Percentiles rank a stretch among this genome's conserved stretches.
These are phyloP conservation scores for Aspergillus homomorphus DNA, from an alignment of 495 filamentous ascomycete species.

Conservation along the genomic window DNA sequence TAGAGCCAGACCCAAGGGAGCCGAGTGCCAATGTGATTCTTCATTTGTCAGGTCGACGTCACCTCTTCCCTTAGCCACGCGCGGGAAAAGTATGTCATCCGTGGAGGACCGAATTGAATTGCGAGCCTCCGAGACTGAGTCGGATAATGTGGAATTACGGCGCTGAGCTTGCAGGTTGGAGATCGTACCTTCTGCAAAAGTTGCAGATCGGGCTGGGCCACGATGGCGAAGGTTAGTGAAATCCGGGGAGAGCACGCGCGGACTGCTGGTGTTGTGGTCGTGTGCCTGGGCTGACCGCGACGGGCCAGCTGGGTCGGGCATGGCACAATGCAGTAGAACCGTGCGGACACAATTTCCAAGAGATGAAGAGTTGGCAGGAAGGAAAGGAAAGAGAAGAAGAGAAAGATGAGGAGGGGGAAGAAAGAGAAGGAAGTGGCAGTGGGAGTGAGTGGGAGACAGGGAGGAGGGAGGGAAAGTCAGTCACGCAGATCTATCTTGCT, in stretches of 20 bases:
- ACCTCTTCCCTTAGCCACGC: conserved; percentile 27
- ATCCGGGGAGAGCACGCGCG: conserved; percentile 7
- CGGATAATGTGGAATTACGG: conserved; percentile 73
- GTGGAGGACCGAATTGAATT: conserved; percentile 66
- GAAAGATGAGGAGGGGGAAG: neutral
- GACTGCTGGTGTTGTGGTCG: neutral
- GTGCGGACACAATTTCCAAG: neutral
- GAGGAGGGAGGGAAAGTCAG: neutral
- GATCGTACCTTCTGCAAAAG: conserved; percentile 31
- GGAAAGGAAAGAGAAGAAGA: neutral
- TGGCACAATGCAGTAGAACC: neutral
- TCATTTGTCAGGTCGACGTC: conserved; percentile 35
- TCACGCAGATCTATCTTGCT: neutral
- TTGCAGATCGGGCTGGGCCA: conserved; percentile 39
- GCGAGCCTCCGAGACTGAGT: conserved; percentile 63
- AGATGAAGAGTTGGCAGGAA: neutral
- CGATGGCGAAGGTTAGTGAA: conserved; percentile 38
- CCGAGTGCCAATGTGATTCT: conserved; percentile 67
- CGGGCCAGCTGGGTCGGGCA: conserved; percentile 1
- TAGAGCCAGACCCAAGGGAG: conserved; percentile 77
- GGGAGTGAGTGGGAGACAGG: neutral
- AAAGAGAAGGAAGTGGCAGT: neutral
- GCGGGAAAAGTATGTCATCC: conserved; percentile 69
- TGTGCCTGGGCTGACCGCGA: neutral
- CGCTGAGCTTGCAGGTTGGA: conserved; percentile 43